These are phyloP conservation scores for Nigrospora osmanthi DNA, from an alignment of 2,329 filamentous ascomycete species.

Conservation along the genomic window DNA sequence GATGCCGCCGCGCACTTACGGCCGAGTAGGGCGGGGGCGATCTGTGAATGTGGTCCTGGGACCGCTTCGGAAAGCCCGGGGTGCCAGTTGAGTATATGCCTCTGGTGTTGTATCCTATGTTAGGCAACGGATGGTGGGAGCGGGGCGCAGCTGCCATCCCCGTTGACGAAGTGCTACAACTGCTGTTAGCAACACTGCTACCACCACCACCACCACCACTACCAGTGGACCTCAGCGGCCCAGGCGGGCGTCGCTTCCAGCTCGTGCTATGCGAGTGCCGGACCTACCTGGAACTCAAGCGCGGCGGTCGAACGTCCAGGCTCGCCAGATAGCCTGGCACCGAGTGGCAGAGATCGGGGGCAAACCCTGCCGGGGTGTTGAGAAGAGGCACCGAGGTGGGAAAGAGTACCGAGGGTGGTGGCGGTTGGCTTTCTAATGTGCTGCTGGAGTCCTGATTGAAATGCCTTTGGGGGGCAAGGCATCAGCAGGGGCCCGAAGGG, in stretches of 20 bases:
- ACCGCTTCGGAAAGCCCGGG: constrained; percentile 39
- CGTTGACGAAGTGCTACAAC: constrained; percentile 40
- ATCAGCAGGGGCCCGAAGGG: constrained; percentile 22
- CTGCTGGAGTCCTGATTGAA: constrained; percentile 47
- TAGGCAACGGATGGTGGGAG: constrained; percentile 42
- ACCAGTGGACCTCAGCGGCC: too few relatives aligned
- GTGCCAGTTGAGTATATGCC: constrained; percentile 45
- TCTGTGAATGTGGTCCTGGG: constrained; percentile 39
- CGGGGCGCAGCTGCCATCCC: constrained; percentile 53
- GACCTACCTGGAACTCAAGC: constrained; percentile 48
- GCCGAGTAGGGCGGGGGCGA: constrained; percentile 38
- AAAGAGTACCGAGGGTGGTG: constrained; percentile 44
- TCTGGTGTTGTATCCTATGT: constrained; percentile 41
- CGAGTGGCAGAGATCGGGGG: constrained; percentile 40
- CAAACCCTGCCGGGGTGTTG: constrained; percentile 38
- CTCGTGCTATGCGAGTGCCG: too few relatives aligned
- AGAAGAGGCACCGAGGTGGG: constrained; percentile 33
- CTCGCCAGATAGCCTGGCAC: constrained; percentile 36
- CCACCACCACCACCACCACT: too few relatives aligned
- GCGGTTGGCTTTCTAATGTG: constrained; percentile 42
- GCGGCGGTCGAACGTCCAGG: constrained; percentile 42
- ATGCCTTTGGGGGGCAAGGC: constrained; percentile 25
- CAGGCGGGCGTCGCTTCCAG: not conserved
- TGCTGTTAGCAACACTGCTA: constrained; percentile 12
- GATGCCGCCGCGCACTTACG: constrained; percentile 37